Evolutionary conservation across 495 filamentous ascomycete genomes (phyloP).

Genomic region (Amorphotheca resinae): DNA sequence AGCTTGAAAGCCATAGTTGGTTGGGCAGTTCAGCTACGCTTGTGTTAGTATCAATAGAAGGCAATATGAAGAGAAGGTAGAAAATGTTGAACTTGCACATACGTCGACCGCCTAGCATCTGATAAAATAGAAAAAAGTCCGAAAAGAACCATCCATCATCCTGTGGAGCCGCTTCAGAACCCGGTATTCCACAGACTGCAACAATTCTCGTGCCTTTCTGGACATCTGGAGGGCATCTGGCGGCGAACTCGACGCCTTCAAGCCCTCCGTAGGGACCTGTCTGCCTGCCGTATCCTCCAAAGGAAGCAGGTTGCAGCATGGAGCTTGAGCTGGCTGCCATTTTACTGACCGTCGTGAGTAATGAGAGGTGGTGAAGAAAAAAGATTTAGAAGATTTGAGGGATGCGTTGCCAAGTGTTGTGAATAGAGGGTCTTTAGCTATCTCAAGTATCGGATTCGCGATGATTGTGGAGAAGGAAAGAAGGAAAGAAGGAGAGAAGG

Average conservation of each 20-base stretch:
- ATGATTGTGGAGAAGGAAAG: no score
- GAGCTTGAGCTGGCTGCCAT: slow-evolving; percentile 10
- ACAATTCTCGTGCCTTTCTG: slow-evolving; percentile 18
- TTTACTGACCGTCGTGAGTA: slow-evolving; percentile 9
- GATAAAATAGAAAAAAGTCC: slow-evolving; percentile 22
- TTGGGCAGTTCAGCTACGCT: slow-evolving; percentile 12
- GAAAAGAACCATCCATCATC: slow-evolving; percentile 21
- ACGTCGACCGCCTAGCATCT: slow-evolving; percentile 14
- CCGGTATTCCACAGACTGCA: slow-evolving; percentile 18
- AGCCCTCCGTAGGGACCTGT: slow-evolving; percentile 8
- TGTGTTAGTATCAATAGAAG: slow-evolving; percentile 10
- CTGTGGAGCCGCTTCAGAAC: slow-evolving; percentile 7
- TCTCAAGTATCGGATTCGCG: no score
- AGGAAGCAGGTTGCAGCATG: slow-evolving; percentile 8
- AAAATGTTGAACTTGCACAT: slow-evolving; percentile 7
- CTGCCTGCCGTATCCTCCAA: slow-evolving; percentile 12
- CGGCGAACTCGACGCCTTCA: slow-evolving; percentile 7
- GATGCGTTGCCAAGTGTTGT: slow-evolving; percentile 1
- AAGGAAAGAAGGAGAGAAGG: no score
- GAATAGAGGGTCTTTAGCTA: no score
- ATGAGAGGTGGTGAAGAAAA: slow-evolving; percentile 11
- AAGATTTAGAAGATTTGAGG: slow-evolving; percentile 9
- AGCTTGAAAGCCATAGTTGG: slow-evolving; percentile 20
- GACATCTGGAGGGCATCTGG: slow-evolving; percentile 16
- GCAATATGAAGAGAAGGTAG: slow-evolving; percentile 9